Evolutionary conservation across 1,284 basidiomycete genomes (phyloP), one percentile per base, ranked within the genome.

Genomic region (Melampsora larici-populina): DNA sequence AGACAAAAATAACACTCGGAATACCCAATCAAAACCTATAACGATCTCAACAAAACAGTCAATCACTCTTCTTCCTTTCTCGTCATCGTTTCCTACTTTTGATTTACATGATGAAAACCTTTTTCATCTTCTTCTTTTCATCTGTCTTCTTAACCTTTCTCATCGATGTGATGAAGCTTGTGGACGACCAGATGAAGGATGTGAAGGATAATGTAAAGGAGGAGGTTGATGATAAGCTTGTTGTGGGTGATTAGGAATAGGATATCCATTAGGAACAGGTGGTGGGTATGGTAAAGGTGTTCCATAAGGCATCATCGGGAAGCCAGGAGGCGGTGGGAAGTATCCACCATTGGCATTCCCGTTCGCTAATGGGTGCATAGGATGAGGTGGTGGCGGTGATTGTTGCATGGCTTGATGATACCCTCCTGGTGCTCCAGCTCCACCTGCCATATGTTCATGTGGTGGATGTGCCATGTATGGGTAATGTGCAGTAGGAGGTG

Each of bases 151-250:
- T 1, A 4, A 5, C 4, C 2, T 26, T 26, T 31, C 18, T 60
- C 55, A 60, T 2, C 55, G 55, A 60, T 60, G 55, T 26, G 55
- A 60, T 26, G 55, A 31, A 60, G 55, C 55, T 60, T 60, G 55
- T 13, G 55, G 55, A 26, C 55, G 55, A 60, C 55, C 55, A 26
- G 55, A 31, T 60, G 55, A 17, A 26, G 55, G 21, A 46, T 46
- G 43, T 60, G 55, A 17, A 11, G 55, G n/a, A 17, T 60, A 60
- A 31, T 60, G 55, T 24, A 60, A 31, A 26, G 55, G 24, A 26
- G 55, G 55, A 24, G 55, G 55, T 46, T 46, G 43, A 60, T 60
- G 55, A 31, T 60, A 60, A 5, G 18, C 55, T 60, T 60, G 55
- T 26, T 18, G 51, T 26, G 55, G 55, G 26, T 60, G 8, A 60